Evolutionary conservation across 1,139 yeast genomes (phyloP), one percentile per base, ranked within the genome.

Genomic region (Suhomyces kunorum): DNA sequence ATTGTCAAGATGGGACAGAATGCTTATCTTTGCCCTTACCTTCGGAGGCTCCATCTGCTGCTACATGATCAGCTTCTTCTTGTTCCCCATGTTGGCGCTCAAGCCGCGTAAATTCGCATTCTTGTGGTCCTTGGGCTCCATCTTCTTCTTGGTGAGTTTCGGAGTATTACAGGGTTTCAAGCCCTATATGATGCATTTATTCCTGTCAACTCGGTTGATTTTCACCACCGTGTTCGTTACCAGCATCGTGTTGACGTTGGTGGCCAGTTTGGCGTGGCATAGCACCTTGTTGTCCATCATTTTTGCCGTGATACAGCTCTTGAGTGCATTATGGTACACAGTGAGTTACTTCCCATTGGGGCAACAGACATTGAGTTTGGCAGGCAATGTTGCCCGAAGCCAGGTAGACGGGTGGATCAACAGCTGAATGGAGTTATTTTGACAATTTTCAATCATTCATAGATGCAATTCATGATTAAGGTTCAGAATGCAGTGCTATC

Each of bases 341-440:
- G 75, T 80, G 5, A 79, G 85, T 49, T 80, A 80, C 54, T 80
- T 80, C 59, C 85, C 86, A 3, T 62, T 76, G 65, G 85, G 85
- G 2, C 66, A 71, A 33, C 80, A 74, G 41, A 80, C 84, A 0
- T 60, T 80, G 38, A 68, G 66, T 43, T 56, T 80, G 39, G 81
- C 83, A 0, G 68, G 80, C 3, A 64, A 64, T 16, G 78, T 78
- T 8, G 85, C 85, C 4, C 61, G 80, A 39, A 62, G 70, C 28
- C 84, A 79, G 51, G 83, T 78, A 1, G 83, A 78, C 45, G 66
- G 70, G 33, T 80, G 86, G 86, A 67, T 80, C 33, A 75, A 66
- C 39, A 55, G 37, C 24, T 38, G 22, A 32, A 17, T 6, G 3
- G 8, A 12, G n/a, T 8, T n/a, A 20, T 20, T 20, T 9, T 20